phyloP scores from a whole-genome alignment of 257 asterid genomes.

The Schizonepeta tenuifolia region DNA sequence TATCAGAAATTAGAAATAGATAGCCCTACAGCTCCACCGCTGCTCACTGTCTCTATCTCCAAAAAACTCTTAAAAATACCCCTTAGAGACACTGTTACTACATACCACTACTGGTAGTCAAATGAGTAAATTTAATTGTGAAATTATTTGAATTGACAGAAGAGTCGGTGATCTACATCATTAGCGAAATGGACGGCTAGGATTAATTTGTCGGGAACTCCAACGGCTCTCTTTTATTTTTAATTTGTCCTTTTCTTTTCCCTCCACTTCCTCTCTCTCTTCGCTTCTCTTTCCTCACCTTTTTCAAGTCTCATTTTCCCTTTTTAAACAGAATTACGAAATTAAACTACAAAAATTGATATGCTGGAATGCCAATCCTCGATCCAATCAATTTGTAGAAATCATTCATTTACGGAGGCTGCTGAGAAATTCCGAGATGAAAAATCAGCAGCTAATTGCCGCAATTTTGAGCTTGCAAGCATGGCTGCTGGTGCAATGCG shows the following conservation, averaged over 20 bases:
- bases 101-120: too few relatives aligned
- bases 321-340: not conserved
- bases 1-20: too few relatives aligned
- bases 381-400: not conserved
- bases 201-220: conserved; percentile 24
- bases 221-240: conserved; percentile 34
- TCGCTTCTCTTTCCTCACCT: not conserved
- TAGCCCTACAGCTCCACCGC: too few relatives aligned
- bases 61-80: too few relatives aligned
- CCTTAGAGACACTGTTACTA: too few relatives aligned
- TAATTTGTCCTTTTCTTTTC: conserved; percentile 11
- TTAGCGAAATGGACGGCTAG: not conserved
- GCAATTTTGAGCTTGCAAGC: conserved; percentile 26
- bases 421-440: conserved; percentile 2
- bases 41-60: too few relatives aligned
- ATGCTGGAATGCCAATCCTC: not conserved
- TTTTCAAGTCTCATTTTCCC: not conserved
- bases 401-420: not conserved
- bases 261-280: conserved; percentile 32
- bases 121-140: not conserved
- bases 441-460: conserved; percentile 23
- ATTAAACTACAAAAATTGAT: too few relatives aligned
- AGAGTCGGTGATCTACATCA: conserved; percentile 9
- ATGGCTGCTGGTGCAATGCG: conserved; percentile 31
- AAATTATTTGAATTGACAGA: not conserved